A percentile compares a stretch with the other conserved stretches of the same genome.
Conservation (phyloP, 805 yeast species). For the Candida methanosorbosa region DNA sequence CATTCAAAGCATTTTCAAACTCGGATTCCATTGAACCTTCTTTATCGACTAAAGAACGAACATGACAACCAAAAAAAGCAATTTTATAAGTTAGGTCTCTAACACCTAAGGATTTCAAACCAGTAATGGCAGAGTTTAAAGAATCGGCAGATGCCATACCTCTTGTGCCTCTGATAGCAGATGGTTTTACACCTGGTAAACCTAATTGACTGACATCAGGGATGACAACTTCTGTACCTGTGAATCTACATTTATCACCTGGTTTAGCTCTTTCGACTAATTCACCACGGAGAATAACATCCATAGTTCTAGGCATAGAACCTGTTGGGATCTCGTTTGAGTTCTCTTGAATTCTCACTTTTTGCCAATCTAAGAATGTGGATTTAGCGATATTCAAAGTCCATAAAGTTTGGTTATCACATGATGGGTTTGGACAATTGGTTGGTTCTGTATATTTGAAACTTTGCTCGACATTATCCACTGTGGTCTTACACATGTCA, state of each 20-base stretch:
- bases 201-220: constrained; percentile 95
- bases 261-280: constrained; percentile 95
- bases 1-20: constrained; percentile 36
- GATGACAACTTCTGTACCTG: constrained; percentile 90
- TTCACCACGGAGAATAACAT: constrained; percentile 87
- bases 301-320: constrained; percentile 96
- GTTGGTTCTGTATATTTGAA: constrained; percentile 94
- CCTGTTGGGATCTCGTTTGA: constrained; percentile 97
- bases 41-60: constrained; percentile 47
- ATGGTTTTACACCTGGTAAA: constrained; percentile 89
- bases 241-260: constrained; percentile 89
- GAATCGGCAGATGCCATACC: constrained; percentile 56
- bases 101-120: constrained; percentile 84
- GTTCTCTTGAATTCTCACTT: constrained; percentile 89
- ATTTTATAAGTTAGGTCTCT: constrained; percentile 88
- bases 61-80: constrained; percentile 90
- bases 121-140: constrained; percentile 77
- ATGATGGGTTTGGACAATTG: constrained; percentile 78
- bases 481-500: constrained; percentile 75
- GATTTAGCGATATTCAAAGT: constrained; percentile 76
- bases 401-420: constrained; percentile 84
- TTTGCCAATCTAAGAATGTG: constrained; percentile 93
- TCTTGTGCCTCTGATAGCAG: constrained; percentile 59
- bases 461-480: constrained; percentile 86
- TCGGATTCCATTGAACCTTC: constrained; percentile 16